phyloP scores from a whole-genome alignment of 108 stramenopile genomes.

The Nitzschia palea region DNA sequence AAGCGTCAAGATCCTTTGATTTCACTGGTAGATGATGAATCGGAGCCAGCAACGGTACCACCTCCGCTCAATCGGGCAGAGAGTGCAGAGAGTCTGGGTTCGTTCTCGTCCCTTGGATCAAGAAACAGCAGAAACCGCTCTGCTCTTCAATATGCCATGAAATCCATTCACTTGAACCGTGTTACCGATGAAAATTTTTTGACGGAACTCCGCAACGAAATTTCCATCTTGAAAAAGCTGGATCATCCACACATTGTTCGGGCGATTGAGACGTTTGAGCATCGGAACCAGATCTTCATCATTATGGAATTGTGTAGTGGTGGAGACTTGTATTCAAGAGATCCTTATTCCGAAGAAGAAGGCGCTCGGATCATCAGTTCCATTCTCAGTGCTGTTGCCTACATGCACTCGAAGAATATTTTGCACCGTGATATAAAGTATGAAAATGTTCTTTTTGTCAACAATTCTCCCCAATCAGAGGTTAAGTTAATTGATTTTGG shows the following conservation, averaged over 20 bases:
- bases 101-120: neutral
- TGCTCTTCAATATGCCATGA: constrained; percentile 53
- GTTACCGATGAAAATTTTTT: constrained; percentile 42
- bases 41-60: too few relatives aligned
- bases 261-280: constrained; percentile 77
- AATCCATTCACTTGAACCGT: constrained; percentile 67
- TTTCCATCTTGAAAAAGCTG: constrained; percentile 75
- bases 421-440: constrained; percentile 76
- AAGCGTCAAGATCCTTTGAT: too few relatives aligned
- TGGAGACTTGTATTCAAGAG: constrained; percentile 81
- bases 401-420: constrained; percentile 53
- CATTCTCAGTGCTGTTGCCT: constrained; percentile 53
- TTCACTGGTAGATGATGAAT: too few relatives aligned
- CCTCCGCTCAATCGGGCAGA: neutral
- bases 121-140: neutral
- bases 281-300: constrained; percentile 68
- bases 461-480: constrained; percentile 45
- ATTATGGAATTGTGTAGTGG: constrained; percentile 87
- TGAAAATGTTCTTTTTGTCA: constrained; percentile 87
- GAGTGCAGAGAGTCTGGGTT: neutral
- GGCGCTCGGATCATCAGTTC: constrained; percentile 60
- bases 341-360: constrained; percentile 78
- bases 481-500: constrained; percentile 68
- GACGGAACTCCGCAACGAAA: constrained; percentile 68
- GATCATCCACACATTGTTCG: constrained; percentile 93